Conservation (phyloP, 2,329 filamentous ascomycete species). For the Penicillium sp. region DNA sequence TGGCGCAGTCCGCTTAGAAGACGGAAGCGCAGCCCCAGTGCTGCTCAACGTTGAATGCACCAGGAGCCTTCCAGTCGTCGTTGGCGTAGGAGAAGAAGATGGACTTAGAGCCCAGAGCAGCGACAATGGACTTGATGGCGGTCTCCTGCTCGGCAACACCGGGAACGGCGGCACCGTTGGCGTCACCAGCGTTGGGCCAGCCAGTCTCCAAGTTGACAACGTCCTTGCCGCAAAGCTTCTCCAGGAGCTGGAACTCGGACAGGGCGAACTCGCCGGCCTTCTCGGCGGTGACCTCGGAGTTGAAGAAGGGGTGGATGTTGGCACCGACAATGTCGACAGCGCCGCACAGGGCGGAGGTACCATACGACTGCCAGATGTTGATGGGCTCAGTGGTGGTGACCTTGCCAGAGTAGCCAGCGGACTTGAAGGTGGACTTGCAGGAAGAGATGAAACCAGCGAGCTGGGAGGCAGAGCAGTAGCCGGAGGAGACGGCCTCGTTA, state of each 20-base stretch:
- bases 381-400: slow-evolving; percentile 87
- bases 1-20: slow-evolving; percentile 43
- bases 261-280: slow-evolving; percentile 76
- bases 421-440: slow-evolving; percentile 64
- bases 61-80: slow-evolving; percentile 78
- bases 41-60: slow-evolving; percentile 73
- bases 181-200: slow-evolving; percentile 72
- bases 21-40: slow-evolving; percentile 69
- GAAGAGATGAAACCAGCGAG: slow-evolving; percentile 71
- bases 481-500: slow-evolving; percentile 86
- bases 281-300: slow-evolving; percentile 63
- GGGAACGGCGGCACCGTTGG: slow-evolving; percentile 74
- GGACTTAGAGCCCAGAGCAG: slow-evolving; percentile 65
- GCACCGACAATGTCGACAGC: slow-evolving; percentile 76
- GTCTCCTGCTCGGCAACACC: slow-evolving; percentile 65
- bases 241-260: slow-evolving; percentile 70
- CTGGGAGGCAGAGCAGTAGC: slow-evolving; percentile 63
- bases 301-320: slow-evolving; percentile 97
- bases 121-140: slow-evolving; percentile 72
- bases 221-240: slow-evolving; percentile 69
- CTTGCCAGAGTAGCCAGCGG: slow-evolving; percentile 69
- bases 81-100: slow-evolving; percentile 81
- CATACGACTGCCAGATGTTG: slow-evolving; percentile 69
- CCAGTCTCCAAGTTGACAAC: slow-evolving; percentile 87
- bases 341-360: slow-evolving; percentile 61